phyloP scores from a whole-genome alignment of 2,329 filamentous ascomycete species.

The Fusarium sp. region DNA sequence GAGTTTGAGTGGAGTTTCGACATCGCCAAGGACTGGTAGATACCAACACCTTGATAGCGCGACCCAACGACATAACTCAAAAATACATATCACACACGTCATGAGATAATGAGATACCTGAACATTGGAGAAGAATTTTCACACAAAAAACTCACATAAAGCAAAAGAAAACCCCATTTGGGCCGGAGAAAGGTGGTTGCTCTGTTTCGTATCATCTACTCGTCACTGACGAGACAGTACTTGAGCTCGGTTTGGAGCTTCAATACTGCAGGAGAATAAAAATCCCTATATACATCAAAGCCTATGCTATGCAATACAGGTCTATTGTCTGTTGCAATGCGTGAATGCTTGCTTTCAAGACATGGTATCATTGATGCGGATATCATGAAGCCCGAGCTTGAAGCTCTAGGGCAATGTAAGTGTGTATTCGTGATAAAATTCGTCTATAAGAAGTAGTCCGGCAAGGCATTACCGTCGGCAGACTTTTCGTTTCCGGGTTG shows the following conservation, averaged over 20 bases:
- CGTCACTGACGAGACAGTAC: slow-evolving; percentile 20
- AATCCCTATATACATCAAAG: slow-evolving; percentile 38
- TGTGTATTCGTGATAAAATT: slow-evolving; percentile 1
- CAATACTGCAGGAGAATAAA: slow-evolving; percentile 21
- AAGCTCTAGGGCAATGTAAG: slow-evolving; percentile 12
- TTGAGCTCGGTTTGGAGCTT: slow-evolving; percentile 26
- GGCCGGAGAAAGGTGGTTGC: slow-evolving; percentile 27
- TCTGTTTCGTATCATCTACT: slow-evolving; percentile 35
- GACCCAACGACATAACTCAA: slow-evolving; percentile 15
- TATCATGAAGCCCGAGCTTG: slow-evolving; percentile 34
- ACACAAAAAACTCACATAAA: slow-evolving; percentile 29
- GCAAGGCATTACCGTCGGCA: slow-evolving; percentile 70
- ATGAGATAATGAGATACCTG: slow-evolving; percentile 47
- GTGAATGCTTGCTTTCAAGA: slow-evolving; percentile 33
- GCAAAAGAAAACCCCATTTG: slow-evolving; percentile 13
- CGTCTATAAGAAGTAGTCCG: slow-evolving; percentile 74
- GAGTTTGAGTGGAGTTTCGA: slow-evolving; percentile 97
- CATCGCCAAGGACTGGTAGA: slow-evolving; percentile 94
- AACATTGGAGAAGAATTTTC: slow-evolving; percentile 29
- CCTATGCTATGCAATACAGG: slow-evolving; percentile 42
- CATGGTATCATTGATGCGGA: slow-evolving; percentile 40
- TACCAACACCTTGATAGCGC: not conserved
- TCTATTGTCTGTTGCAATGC: slow-evolving; percentile 23
- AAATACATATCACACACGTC: slow-evolving; percentile 36
- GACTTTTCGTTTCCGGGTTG: slow-evolving; percentile 79